Percentiles rank a stretch among this genome's conserved stretches.
Evolutionary conservation across 441 rosid species (phyloP).

Genomic region (Cnidoscolus chayamansa): DNA sequence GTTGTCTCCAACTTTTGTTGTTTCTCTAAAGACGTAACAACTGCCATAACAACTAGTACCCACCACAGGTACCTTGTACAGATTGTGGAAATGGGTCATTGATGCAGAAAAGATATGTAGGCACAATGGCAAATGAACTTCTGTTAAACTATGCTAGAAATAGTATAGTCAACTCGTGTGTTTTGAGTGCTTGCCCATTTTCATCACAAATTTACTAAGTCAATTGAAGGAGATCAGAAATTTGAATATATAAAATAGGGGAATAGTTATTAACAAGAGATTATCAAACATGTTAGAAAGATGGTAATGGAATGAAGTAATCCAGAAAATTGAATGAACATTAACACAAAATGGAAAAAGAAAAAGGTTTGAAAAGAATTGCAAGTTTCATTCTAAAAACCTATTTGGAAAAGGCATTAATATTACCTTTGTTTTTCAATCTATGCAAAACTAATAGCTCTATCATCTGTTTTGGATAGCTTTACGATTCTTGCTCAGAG

Average conservation of each 20-base stretch:
- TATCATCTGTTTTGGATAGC: constrained; percentile 14
- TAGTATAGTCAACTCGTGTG: background rate
- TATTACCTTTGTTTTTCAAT: constrained; percentile 30
- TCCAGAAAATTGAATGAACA: constrained; percentile 6
- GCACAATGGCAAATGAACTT: background rate
- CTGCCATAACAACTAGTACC: background rate
- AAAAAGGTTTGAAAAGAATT: background rate
- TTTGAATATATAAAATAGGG: background rate
- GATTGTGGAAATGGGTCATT: too few relatives aligned
- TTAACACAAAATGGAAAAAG: background rate
- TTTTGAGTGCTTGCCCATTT: background rate
- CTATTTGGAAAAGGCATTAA: constrained; percentile 27
- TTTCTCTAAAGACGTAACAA: background rate
- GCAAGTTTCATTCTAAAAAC: constrained; percentile 2
- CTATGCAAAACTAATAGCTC: constrained; percentile 15
- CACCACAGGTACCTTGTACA: too few relatives aligned
- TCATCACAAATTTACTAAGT: background rate
- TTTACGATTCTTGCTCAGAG: constrained; percentile 53
- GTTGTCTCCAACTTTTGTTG: background rate
- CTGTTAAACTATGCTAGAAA: background rate
- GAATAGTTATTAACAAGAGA: background rate
- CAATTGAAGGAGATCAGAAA: background rate
- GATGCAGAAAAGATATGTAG: background rate
- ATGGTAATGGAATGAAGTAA: background rate
- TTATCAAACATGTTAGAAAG: background rate